Percentiles rank a stretch among this genome's conserved stretches.
Evolutionary conservation across 176 grass and related monocot genomes (phyloP).

Genomic region (Puccinellia tenuiflora): DNA sequence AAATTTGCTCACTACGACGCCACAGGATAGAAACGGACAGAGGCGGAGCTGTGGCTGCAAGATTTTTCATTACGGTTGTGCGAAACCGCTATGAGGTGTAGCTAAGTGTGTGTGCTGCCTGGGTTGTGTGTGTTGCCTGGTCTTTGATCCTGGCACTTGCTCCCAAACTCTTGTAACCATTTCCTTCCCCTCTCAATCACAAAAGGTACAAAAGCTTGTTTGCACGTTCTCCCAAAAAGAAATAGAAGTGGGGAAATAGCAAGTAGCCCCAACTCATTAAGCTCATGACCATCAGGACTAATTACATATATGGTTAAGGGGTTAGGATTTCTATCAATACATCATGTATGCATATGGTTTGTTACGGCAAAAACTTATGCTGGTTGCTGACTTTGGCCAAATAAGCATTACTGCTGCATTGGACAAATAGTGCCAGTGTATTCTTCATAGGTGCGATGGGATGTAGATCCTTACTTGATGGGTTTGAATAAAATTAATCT

Average conservation of each 20-base stretch:
- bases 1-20: neutral
- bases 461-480: slow-evolving; percentile 65
- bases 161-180: neutral
- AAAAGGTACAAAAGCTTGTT: neutral
- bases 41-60: neutral
- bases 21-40: neutral
- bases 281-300: neutral
- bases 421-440: neutral
- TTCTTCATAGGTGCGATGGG: neutral
- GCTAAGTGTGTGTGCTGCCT: neutral
- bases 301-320: neutral
- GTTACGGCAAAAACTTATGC: neutral
- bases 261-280: neutral
- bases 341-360: neutral
- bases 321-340: neutral
- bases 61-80: neutral
- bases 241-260: neutral
- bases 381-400: neutral
- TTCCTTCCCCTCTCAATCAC: neutral
- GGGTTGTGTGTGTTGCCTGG: no score
- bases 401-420: neutral
- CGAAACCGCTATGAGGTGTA: neutral
- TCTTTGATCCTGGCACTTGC: neutral
- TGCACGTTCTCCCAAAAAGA: neutral
- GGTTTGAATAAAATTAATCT: slow-evolving; percentile 97